Evolutionary conservation across 2,329 filamentous ascomycete species (phyloP).

Genomic region (Colletotrichum eleusines): DNA sequence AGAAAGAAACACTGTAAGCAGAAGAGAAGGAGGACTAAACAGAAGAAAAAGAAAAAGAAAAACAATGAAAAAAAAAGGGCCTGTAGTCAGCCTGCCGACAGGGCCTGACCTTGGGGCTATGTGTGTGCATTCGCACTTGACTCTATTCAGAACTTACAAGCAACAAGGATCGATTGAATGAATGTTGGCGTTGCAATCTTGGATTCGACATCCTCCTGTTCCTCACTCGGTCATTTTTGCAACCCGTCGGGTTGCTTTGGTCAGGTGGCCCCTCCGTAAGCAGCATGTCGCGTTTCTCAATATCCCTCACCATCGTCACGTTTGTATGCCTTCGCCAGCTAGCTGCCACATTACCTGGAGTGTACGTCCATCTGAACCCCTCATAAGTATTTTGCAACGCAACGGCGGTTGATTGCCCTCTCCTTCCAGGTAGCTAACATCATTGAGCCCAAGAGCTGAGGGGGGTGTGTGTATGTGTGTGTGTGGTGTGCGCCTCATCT

Average conservation of each 20-base stretch:
- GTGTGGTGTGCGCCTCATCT: constrained; percentile 10
- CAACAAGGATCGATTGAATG: constrained; percentile 36
- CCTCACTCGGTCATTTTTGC: not conserved
- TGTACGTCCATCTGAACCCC: no score
- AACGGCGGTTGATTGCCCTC: constrained; percentile 5
- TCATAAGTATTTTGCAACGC: no score
- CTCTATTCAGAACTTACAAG: constrained; percentile 40
- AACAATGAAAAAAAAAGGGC: not conserved
- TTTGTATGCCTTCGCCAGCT: no score
- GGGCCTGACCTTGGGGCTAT: constrained; percentile 4
- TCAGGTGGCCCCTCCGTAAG: not conserved
- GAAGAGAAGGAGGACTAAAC: no score
- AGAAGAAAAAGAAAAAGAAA: not conserved
- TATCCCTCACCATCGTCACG: constrained; percentile 31
- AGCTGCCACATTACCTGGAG: not conserved
- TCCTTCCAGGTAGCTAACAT: not conserved
- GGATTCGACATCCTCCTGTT: not conserved
- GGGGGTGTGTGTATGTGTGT: constrained; percentile 9
- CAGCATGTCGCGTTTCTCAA: constrained; percentile 12
- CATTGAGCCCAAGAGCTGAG: constrained; percentile 2
- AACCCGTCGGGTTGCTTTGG: constrained; percentile 15
- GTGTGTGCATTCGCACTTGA: constrained; percentile 27
- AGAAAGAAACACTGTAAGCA: not conserved
- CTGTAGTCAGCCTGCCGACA: not conserved
- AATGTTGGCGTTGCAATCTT: constrained; percentile 18